Evolutionary conservation across 306 rosid genomes (phyloP).

Genomic region (Herpetospermum pedunculosum): DNA sequence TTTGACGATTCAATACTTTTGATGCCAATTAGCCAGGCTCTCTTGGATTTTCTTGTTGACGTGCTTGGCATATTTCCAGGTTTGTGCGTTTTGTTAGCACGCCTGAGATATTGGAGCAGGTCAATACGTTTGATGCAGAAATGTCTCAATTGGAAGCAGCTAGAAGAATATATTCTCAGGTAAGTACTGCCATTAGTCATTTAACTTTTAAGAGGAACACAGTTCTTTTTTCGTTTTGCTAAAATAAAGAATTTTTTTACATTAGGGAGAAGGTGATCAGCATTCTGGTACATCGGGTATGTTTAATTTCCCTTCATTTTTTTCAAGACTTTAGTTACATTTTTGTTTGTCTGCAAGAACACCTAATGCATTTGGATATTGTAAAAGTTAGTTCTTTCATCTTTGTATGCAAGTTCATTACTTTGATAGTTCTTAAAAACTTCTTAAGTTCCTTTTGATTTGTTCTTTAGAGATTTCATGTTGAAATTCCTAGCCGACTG

Average conservation of each 20-base stretch:
- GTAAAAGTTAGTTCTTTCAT: not conserved
- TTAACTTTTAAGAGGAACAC: not conserved
- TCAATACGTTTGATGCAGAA: conserved; percentile 70
- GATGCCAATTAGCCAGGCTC: not conserved
- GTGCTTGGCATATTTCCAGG: conserved; percentile 25
- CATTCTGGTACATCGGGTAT: conserved; percentile 55
- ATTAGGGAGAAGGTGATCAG: conserved; percentile 70
- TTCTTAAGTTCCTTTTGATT: not conserved
- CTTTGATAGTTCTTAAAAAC: not conserved
- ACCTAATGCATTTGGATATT: not conserved
- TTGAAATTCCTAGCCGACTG: not conserved
- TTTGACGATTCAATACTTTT: not conserved
- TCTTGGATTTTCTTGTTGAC: not conserved
- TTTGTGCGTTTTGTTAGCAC: conserved; percentile 86
- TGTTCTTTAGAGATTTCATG: not conserved
- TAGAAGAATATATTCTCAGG: conserved; percentile 73
- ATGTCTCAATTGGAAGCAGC: conserved; percentile 94
- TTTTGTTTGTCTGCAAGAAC: not conserved
- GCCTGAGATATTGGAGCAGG: conserved; percentile 82
- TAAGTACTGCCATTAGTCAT: conserved; percentile 6
- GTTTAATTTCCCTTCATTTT: conserved; percentile 9
- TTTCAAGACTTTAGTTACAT: not conserved
- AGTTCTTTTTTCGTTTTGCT: conserved; percentile 1
- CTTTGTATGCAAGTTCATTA: not conserved
- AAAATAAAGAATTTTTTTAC: conserved; percentile 15